Percentiles rank a stretch among this genome's conserved stretches.
Conservation (phyloP, 2,329 filamentous ascomycete genomes). For the Venturia carpophila region DNA sequence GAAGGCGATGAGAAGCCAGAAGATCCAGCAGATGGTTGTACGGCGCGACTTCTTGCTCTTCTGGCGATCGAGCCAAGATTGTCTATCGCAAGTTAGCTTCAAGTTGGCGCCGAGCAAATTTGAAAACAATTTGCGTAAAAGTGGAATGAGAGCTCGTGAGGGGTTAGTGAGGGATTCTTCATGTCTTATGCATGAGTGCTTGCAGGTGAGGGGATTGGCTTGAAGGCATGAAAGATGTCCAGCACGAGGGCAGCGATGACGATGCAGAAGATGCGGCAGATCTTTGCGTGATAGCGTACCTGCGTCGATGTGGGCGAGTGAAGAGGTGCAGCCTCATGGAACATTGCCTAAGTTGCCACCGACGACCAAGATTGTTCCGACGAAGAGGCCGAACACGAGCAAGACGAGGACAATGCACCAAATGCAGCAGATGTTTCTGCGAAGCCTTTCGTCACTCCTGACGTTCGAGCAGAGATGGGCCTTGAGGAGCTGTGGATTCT, state of each 20-base stretch:
- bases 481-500: not conserved
- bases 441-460: not conserved
- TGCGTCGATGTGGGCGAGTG: not conserved
- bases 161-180: not conserved
- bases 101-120: too few species aligned
- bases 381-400: slow-evolving; percentile 12
- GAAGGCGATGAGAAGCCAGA: slow-evolving; percentile 40
- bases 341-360: not conserved
- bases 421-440: not conserved
- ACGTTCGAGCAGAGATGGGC: not conserved
- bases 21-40: slow-evolving; percentile 41
- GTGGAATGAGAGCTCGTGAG: not conserved
- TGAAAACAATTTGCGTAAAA: too few species aligned
- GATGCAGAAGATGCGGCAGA: slow-evolving; percentile 43
- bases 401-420: not conserved
- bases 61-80: slow-evolving; percentile 48
- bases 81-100: slow-evolving; percentile 28
- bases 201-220: not conserved
- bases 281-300: slow-evolving; percentile 34
- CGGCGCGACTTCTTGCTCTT: slow-evolving; percentile 40
- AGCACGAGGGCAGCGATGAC: slow-evolving; percentile 35
- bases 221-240: not conserved
- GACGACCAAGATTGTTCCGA: slow-evolving; percentile 11
- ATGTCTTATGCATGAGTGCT: not conserved
- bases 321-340: not conserved